Evolutionary conservation across 257 asterid species (phyloP).

Genomic region (Solanum pinnatisectum): DNA sequence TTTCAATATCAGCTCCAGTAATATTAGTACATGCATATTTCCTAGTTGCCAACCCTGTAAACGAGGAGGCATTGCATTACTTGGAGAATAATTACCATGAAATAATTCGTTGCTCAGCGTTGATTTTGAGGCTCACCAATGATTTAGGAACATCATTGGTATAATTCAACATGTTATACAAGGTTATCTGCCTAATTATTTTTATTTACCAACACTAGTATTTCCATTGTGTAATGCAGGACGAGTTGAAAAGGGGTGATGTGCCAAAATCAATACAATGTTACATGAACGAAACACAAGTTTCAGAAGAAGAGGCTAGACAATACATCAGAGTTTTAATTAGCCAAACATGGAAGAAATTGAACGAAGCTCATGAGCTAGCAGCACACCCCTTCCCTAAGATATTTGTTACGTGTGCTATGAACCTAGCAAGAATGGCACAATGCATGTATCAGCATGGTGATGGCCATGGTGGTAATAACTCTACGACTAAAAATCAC

Average conservation of each 20-base stretch:
- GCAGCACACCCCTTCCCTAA: background rate
- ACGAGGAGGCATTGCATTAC: constrained; percentile 9
- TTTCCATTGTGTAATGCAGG: background rate
- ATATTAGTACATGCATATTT: constrained; percentile 27
- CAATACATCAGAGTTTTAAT: constrained; percentile 6
- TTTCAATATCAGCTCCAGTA: constrained; percentile 24
- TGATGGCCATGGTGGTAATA: constrained; percentile 43
- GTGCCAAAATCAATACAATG: constrained; percentile 30
- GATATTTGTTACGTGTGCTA: constrained; percentile 12
- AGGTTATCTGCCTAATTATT: background rate
- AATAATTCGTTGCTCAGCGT: constrained; percentile 19
- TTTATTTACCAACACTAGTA: background rate
- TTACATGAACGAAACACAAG: constrained; percentile 34
- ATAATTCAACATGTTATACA: background rate
- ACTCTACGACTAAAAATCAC: constrained; percentile 2
- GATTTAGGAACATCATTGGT: constrained; percentile 53
- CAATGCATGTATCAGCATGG: constrained; percentile 43
- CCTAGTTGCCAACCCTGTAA: constrained; percentile 21
- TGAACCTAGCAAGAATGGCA: constrained; percentile 39
- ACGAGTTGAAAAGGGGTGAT: constrained; percentile 17
- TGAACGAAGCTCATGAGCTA: constrained; percentile 9
- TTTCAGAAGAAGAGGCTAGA: constrained; percentile 16
- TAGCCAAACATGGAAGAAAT: constrained; percentile 21
- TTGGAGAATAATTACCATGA: constrained; percentile 14
- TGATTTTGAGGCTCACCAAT: constrained; percentile 30